A percentile compares a stretch with the other conserved stretches of the same genome.
These are phyloP conservation scores for Verticillium tricorpus DNA, from an alignment of 2,329 filamentous ascomycete genomes.

Conservation along the genomic window DNA sequence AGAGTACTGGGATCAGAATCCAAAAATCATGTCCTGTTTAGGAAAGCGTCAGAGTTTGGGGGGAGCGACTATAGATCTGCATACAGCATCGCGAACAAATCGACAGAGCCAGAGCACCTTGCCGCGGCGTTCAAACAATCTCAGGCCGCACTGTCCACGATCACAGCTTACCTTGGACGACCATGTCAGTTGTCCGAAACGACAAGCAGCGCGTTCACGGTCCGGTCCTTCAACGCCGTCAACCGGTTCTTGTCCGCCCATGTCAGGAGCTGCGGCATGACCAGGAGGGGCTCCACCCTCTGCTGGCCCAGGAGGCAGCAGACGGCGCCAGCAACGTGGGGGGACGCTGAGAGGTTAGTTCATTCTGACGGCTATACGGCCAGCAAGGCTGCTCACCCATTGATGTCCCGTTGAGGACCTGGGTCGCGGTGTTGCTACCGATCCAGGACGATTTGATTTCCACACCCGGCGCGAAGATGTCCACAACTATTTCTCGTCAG, in stretches of 20 bases:
- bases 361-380: background rate
- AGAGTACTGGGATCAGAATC: no score
- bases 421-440: background rate
- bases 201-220: conserved; percentile 1
- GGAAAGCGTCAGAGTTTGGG: background rate
- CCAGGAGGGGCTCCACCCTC: conserved; percentile 1
- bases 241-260: conserved; percentile 3
- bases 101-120: background rate
- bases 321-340: conserved; percentile 1
- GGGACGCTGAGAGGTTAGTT: background rate
- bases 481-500: conserved; percentile 20
- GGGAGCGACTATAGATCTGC: background rate
- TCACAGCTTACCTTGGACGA: background rate
- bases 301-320: background rate
- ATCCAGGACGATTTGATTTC: background rate
- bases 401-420: background rate
- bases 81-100: background rate
- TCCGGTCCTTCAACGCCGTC: background rate
- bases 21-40: background rate
- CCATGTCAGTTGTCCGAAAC: background rate
- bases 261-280: conserved; percentile 1
- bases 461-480: conserved; percentile 38
- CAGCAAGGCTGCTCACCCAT: background rate
- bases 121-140: background rate
- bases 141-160: background rate